phyloP scores from a whole-genome alignment of 2,329 filamentous ascomycete genomes.

The Fusarium sp. region DNA sequence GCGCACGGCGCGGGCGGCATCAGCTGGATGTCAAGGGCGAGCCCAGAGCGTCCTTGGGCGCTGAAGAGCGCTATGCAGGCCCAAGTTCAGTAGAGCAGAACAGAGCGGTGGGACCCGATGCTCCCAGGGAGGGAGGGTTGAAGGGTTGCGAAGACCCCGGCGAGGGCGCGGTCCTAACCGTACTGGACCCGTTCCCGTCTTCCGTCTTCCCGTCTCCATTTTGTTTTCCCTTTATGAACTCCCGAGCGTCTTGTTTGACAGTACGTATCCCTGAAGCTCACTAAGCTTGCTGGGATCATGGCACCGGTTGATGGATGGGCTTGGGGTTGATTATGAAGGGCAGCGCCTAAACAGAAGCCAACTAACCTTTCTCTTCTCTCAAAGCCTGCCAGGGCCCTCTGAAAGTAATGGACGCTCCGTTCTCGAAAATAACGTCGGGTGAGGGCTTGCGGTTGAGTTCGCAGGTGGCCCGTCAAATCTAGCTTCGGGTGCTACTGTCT shows the following conservation, averaged over 20 bases:
- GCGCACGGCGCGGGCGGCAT: slow-evolving; percentile 36
- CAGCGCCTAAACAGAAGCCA: slow-evolving; percentile 11
- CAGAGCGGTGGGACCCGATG: slow-evolving; percentile 28
- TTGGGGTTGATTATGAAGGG: neutral
- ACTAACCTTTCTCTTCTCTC: slow-evolving; percentile 28
- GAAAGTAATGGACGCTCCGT: slow-evolving; percentile 7
- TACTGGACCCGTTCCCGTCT: slow-evolving; percentile 41
- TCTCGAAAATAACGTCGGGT: slow-evolving; percentile 26
- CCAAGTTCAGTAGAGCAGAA: slow-evolving; percentile 16
- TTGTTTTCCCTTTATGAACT: slow-evolving; percentile 35
- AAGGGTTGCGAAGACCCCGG: slow-evolving; percentile 25
- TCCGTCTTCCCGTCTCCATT: slow-evolving; percentile 42
- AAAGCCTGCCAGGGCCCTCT: slow-evolving; percentile 12
- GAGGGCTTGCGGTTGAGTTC: slow-evolving; percentile 39
- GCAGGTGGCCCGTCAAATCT: slow-evolving; percentile 18
- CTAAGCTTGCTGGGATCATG: neutral
- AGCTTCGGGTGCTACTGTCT: slow-evolving; percentile 23
- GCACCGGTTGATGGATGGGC: neutral
- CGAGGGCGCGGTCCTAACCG: slow-evolving; percentile 41
- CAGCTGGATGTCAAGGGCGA: slow-evolving; percentile 41
- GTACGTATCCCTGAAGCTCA: slow-evolving; percentile 13
- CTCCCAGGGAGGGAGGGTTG: slow-evolving; percentile 21
- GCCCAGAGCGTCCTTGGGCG: slow-evolving; percentile 31
- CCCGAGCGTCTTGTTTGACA: slow-evolving; percentile 8
- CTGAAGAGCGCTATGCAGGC: slow-evolving; percentile 26